A percentile compares a stretch with the other conserved stretches of the same genome.
These are phyloP conservation scores for Boletellus deceptivus DNA, from an alignment of 1,284 basidiomycete genomes.

Conservation along the genomic window DNA sequence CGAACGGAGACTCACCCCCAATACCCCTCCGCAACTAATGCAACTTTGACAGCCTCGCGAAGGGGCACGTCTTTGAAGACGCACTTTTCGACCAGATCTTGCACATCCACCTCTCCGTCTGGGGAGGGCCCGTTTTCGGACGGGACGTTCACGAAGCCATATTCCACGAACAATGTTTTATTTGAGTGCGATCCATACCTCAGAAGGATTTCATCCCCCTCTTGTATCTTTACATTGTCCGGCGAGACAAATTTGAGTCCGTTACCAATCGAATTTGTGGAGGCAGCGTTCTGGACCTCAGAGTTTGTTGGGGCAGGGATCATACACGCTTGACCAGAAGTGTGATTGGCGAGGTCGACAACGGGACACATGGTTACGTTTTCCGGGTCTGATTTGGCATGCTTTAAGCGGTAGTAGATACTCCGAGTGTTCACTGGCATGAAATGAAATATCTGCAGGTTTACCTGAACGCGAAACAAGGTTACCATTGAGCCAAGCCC, in stretches of 20 bases:
- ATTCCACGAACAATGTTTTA: constrained; percentile 74
- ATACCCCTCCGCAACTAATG: constrained; percentile 62
- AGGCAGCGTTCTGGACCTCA: constrained; percentile 38
- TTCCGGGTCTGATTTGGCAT: constrained; percentile 52
- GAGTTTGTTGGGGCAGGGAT: constrained; percentile 40
- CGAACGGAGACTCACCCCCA: constrained; percentile 58
- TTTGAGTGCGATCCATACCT: constrained; percentile 78
- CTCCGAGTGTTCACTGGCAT: constrained; percentile 84
- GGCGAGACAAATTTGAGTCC: constrained; percentile 59
- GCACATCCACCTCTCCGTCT: constrained; percentile 63
- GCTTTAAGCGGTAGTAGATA: constrained; percentile 71
- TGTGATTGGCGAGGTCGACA: constrained; percentile 85
- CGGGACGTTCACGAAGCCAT: constrained; percentile 68
- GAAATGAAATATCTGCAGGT: constrained; percentile 9
- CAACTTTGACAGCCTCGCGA: constrained; percentile 45
- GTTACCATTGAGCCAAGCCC: constrained; percentile 84
- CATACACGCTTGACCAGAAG: constrained; percentile 40
- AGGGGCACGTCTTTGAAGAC: constrained; percentile 41
- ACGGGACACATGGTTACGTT: constrained; percentile 85
- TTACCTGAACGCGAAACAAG: constrained; percentile 25
- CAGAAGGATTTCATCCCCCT: constrained; percentile 66
- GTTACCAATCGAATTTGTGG: constrained; percentile 37
- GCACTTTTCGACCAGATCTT: constrained; percentile 51
- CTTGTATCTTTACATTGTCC: constrained; percentile 36
- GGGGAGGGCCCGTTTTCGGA: constrained; percentile 26